A percentile compares a stretch with the other conserved stretches of the same genome.
phyloP scores from a whole-genome alignment of 192 early-diverging fungal species.

The Chytriomyces sp. region DNA sequence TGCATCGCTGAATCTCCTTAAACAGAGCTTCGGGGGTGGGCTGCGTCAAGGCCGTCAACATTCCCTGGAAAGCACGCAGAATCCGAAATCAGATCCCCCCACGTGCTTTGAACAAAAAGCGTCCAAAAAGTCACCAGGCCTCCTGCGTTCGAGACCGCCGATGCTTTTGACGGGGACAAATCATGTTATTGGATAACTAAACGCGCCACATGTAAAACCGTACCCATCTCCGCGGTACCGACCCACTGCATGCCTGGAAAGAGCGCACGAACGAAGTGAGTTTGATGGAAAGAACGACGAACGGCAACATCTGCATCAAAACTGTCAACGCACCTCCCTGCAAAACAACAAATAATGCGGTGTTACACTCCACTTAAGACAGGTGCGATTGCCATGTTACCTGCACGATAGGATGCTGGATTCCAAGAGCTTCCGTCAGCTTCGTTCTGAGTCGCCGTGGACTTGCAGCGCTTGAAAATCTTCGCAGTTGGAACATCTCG shows the following conservation, averaged over 20 bases:
- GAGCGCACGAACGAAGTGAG: not conserved
- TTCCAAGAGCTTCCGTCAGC: constrained; percentile 29
- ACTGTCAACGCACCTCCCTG: constrained; percentile 1
- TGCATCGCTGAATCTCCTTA: constrained; percentile 56
- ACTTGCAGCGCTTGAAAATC: not conserved
- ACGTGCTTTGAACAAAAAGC: not conserved
- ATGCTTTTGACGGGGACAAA: not conserved
- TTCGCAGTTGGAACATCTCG: too few relatives aligned
- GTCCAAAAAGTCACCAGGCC: constrained; percentile 6
- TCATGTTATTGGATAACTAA: not conserved
- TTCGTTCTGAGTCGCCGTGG: constrained; percentile 10
- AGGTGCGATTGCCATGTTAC: not conserved
- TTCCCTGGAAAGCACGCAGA: constrained; percentile 31
- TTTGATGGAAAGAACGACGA: not conserved
- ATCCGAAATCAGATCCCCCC: not conserved
- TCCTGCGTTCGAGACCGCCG: constrained; percentile 30
- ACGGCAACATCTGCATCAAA: too few relatives aligned
- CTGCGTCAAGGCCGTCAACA: constrained; percentile 74
- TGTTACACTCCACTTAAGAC: too few relatives aligned
- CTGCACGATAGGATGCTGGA: constrained; percentile 30
- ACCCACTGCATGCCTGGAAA: constrained; percentile 30
- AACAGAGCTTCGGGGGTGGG: constrained; percentile 69
- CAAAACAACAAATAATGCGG: too few relatives aligned
- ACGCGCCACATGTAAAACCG: not conserved
- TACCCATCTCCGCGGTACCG: constrained; percentile 29